Conservation (phyloP, 2,329 filamentous ascomycete species). For the Zymoseptoria tritici region DNA sequence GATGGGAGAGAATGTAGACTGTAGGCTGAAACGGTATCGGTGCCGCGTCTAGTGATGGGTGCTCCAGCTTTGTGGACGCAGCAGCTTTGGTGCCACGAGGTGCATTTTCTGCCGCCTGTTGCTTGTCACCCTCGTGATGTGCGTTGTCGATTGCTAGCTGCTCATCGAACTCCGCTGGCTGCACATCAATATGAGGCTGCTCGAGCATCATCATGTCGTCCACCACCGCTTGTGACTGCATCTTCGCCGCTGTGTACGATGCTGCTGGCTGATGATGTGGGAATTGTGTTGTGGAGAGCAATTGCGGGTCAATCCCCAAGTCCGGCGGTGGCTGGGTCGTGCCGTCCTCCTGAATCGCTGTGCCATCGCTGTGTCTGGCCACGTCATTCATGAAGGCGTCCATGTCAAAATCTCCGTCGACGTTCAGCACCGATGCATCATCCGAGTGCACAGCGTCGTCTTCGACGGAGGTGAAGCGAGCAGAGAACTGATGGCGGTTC, state of each 20-base stretch:
- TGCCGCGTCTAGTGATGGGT: no score
- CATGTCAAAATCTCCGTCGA: background rate
- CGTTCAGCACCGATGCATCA: background rate
- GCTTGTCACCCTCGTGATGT: no score
- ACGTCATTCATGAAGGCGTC: background rate
- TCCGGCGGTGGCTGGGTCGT: background rate
- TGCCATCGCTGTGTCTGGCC: background rate
- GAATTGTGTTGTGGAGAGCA: no score
- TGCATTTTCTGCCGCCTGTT: no score
- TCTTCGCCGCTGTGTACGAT: background rate
- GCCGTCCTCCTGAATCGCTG: background rate
- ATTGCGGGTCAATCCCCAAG: background rate
- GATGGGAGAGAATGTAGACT: no score
- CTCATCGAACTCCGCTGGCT: no score
- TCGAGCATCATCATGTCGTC: background rate
- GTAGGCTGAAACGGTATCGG: no score
- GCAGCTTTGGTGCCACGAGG: no score
- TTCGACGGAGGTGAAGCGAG: background rate
- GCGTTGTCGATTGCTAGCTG: no score
- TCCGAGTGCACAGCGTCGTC: background rate
- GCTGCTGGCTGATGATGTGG: background rate
- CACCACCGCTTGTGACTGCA: background rate
- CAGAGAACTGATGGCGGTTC: no score
- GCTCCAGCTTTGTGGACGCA: no score
- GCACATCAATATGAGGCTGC: no score